These are phyloP conservation scores for Dothideomycetidae sp. DNA, from an alignment of 2,329 filamentous ascomycete genomes.

Conservation along the genomic window DNA sequence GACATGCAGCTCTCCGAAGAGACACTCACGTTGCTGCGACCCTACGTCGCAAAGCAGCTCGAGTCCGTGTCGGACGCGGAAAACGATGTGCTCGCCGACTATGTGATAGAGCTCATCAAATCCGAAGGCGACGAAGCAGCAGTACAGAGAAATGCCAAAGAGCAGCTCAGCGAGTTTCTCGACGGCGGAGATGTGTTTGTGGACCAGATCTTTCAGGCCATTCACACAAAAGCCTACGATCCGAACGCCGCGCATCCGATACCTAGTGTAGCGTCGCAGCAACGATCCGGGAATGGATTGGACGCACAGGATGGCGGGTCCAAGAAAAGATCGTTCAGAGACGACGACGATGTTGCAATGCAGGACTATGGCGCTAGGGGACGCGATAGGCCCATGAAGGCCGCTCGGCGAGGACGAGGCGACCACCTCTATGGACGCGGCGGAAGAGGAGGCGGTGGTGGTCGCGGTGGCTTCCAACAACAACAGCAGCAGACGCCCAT, in stretches of 20 bases:
- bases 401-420: slow-evolving; percentile 3
- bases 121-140: slow-evolving; percentile 52
- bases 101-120: slow-evolving; percentile 62
- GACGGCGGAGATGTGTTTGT: slow-evolving; percentile 44
- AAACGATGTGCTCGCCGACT: slow-evolving; percentile 68
- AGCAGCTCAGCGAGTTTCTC: slow-evolving; percentile 62
- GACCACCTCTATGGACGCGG: slow-evolving; percentile 2
- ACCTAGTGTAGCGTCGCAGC: not conserved
- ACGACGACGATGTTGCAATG: not conserved
- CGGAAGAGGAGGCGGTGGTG: slow-evolving; percentile 1
- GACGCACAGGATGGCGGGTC: not conserved
- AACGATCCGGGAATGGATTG: not conserved
- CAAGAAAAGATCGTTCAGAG: not conserved
- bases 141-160: slow-evolving; percentile 53
- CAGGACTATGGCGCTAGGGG: slow-evolving; percentile 11
- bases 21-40: not conserved
- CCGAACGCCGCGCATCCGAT: slow-evolving; percentile 19
- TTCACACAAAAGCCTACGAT: slow-evolving; percentile 40
- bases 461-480: not conserved
- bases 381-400: slow-evolving; percentile 10
- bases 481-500: slow-evolving; percentile 24
- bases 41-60: slow-evolving; percentile 3
- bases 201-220: slow-evolving; percentile 53
- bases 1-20: slow-evolving; percentile 4
- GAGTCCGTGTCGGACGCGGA: slow-evolving; percentile 53